A percentile compares a stretch with the other conserved stretches of the same genome.
These are phyloP conservation scores for Vickermania spadyakhi DNA, from an alignment of 208 protist genomes.

Conservation along the genomic window DNA sequence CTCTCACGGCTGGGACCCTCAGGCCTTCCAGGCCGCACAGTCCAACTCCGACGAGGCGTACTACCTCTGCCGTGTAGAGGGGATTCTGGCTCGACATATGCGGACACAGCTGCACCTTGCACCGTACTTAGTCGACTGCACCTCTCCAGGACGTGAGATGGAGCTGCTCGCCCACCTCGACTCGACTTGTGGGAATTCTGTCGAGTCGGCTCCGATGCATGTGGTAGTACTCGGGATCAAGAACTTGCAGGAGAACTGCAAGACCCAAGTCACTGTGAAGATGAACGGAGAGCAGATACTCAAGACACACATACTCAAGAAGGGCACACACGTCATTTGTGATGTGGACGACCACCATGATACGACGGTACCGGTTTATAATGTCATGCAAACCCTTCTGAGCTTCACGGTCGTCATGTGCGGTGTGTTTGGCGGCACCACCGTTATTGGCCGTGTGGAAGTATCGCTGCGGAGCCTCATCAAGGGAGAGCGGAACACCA, in stretches of 20 bases:
- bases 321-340: slow-evolving; percentile 17
- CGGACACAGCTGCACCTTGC: background rate
- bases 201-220: slow-evolving; percentile 51
- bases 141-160: background rate
- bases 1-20: background rate
- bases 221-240: slow-evolving; percentile 54
- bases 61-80: background rate
- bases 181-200: slow-evolving; percentile 12
- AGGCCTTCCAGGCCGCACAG: background rate
- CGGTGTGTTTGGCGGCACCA: slow-evolving; percentile 19
- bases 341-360: slow-evolving; percentile 65
- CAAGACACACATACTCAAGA: slow-evolving; percentile 32
- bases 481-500: slow-evolving; percentile 46
- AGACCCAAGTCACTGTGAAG: slow-evolving; percentile 54
- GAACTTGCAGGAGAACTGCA: slow-evolving; percentile 17
- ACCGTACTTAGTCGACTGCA: slow-evolving; percentile 1
- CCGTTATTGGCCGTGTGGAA: slow-evolving; percentile 31
- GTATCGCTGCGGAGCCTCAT: slow-evolving; percentile 47
- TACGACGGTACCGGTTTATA: slow-evolving; percentile 28
- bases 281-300: slow-evolving; percentile 40
- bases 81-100: background rate
- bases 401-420: slow-evolving; percentile 48
- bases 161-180: slow-evolving; percentile 14
- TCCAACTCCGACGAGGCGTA: slow-evolving; percentile 4
- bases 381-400: slow-evolving; percentile 28